These are phyloP conservation scores for Saccharomyces pastorianus DNA, from an alignment of 1,139 yeast genomes.

Conservation along the genomic window DNA sequence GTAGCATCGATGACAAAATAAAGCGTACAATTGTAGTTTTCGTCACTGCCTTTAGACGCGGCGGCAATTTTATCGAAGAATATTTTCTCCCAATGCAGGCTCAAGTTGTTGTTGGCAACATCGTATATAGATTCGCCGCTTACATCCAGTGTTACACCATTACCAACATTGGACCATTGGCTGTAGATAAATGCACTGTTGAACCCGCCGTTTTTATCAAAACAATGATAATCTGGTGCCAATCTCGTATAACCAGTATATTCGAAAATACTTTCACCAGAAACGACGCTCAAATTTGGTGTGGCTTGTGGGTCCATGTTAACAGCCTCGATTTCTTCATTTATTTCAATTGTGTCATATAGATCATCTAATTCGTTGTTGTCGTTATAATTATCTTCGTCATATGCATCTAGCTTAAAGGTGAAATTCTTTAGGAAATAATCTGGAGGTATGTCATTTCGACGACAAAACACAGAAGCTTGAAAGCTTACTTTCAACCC, in stretches of 20 bases:
- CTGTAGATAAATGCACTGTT: conserved; percentile 30
- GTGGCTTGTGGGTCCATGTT: conserved; percentile 16
- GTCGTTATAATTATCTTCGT: background rate
- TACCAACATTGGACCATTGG: conserved; percentile 19
- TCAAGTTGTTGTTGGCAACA: background rate
- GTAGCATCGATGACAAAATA: conserved; percentile 67
- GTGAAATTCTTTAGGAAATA: conserved; percentile 17
- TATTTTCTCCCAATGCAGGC: background rate
- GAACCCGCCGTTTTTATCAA: conserved; percentile 31
- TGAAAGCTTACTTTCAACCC: conserved; percentile 16
- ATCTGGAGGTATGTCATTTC: conserved; percentile 8
- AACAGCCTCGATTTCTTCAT: conserved; percentile 19
- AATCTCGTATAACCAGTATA: conserved; percentile 29
- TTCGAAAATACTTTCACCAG: conserved; percentile 27
- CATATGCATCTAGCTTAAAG: conserved; percentile 15
- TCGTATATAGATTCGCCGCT: background rate
- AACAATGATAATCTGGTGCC: conserved; percentile 23
- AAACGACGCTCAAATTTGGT: conserved; percentile 23
- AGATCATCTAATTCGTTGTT: background rate
- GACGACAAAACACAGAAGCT: conserved; percentile 14
- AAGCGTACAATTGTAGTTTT: background rate
- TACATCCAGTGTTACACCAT: background rate
- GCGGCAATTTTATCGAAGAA: conserved; percentile 1
- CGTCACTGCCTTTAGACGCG: background rate
- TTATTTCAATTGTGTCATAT: conserved; percentile 7